These are phyloP conservation scores for Cercospora sp. DNA, from an alignment of 2,329 filamentous ascomycete genomes.

Conservation along the genomic window DNA sequence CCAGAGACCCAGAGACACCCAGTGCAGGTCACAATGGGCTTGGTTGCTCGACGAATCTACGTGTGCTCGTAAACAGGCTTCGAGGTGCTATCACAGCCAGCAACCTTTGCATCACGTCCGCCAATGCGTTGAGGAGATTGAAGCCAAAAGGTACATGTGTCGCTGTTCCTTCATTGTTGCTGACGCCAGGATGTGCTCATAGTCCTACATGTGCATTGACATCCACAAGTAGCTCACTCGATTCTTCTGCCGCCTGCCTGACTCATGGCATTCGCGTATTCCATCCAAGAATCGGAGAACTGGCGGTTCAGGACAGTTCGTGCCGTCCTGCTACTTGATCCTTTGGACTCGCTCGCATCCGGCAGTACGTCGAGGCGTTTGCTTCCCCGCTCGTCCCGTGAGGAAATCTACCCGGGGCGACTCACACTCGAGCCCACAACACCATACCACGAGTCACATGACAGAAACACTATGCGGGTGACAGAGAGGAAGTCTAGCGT, in stretches of 20 bases:
- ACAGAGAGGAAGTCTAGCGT: background rate
- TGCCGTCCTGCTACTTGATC: background rate
- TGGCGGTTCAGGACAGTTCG: background rate
- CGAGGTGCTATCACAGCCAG: background rate
- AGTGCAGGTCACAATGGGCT: background rate
- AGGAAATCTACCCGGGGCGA: background rate
- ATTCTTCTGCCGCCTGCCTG: background rate
- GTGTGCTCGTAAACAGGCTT: background rate
- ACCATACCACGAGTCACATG: constrained; percentile 10
- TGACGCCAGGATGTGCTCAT: background rate
- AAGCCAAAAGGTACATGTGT: background rate
- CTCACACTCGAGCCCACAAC: constrained; percentile 1
- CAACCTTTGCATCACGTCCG: background rate
- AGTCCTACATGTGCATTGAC: background rate
- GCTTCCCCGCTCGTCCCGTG: background rate
- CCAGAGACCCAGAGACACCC: background rate
- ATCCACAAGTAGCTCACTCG: background rate
- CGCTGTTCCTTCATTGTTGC: background rate
- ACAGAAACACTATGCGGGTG: constrained; percentile 3
- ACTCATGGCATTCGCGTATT: background rate
- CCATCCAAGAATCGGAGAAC: background rate
- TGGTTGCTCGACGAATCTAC: background rate
- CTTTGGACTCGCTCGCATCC: background rate
- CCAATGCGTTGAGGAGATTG: background rate
- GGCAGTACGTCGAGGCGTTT: background rate